These are phyloP conservation scores for Saccharomyces kudriavzevii DNA, from an alignment of 805 yeast species.

Conservation along the genomic window DNA sequence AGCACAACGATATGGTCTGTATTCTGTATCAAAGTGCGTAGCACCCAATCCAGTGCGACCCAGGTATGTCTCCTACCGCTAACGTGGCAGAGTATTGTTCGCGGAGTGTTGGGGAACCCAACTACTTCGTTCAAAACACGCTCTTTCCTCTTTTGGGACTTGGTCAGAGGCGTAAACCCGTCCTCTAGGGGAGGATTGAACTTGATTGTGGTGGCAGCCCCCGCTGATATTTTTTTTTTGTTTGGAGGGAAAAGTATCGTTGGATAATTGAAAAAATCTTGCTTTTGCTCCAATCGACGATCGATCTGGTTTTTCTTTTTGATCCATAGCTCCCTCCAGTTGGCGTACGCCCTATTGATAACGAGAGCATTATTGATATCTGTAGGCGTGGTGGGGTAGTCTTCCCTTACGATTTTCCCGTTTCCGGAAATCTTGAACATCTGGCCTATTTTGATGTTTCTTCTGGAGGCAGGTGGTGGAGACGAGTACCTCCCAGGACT, in stretches of 20 bases:
- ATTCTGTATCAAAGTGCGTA: slow-evolving; percentile 43
- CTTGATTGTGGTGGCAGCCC: slow-evolving; percentile 1
- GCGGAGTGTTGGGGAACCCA: slow-evolving; percentile 21
- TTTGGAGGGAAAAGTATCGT: slow-evolving; percentile 10
- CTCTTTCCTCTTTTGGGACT: slow-evolving; percentile 14
- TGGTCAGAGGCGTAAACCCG: slow-evolving; percentile 13
- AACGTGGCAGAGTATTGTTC: slow-evolving; percentile 55
- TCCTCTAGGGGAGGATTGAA: slow-evolving; percentile 5
- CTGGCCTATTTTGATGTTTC: slow-evolving; percentile 1
- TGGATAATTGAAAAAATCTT: slow-evolving; percentile 14
- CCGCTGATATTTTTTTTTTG: slow-evolving; percentile 1
- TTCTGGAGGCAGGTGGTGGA: neutral
- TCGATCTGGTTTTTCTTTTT: slow-evolving; percentile 8
- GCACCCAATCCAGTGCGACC: slow-evolving; percentile 70
- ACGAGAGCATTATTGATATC: slow-evolving; percentile 24
- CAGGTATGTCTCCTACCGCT: slow-evolving; percentile 70
- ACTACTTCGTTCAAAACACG: slow-evolving; percentile 11
- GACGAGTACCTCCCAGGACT: neutral
- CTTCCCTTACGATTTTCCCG: slow-evolving; percentile 25
- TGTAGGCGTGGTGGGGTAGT: slow-evolving; percentile 27
- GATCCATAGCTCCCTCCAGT: slow-evolving; percentile 18
- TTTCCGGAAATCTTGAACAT: slow-evolving; percentile 17
- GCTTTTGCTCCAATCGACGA: slow-evolving; percentile 8
- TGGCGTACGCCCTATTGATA: slow-evolving; percentile 15
- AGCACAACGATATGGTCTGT: slow-evolving; percentile 61